phyloP scores from a whole-genome alignment of 768 basidiomycete genomes.

The Tylopilus vinaceipallidus region DNA sequence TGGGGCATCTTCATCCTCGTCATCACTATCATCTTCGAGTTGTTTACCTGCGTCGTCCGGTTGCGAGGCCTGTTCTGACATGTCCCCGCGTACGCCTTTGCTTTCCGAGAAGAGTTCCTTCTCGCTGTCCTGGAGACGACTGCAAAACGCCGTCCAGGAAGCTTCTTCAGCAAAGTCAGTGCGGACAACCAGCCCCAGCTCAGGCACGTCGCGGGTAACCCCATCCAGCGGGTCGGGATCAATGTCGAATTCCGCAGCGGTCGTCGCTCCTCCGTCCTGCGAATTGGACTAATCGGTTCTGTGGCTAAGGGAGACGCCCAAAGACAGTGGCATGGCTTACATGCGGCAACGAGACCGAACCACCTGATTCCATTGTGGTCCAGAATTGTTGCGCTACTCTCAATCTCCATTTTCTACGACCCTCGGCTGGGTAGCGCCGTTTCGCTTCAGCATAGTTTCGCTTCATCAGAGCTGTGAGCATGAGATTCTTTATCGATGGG shows the following conservation, averaged over 20 bases:
- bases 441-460: slow-evolving; percentile 45
- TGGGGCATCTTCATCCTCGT: slow-evolving; percentile 32
- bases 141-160: slow-evolving; percentile 59
- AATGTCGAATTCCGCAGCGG: slow-evolving; percentile 23
- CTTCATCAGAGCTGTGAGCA: slow-evolving; percentile 30
- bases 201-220: slow-evolving; percentile 42
- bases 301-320: neutral
- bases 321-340: slow-evolving; percentile 1
- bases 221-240: slow-evolving; percentile 59
- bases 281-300: slow-evolving; percentile 3
- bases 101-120: slow-evolving; percentile 44
- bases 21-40: slow-evolving; percentile 24
- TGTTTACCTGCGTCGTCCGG: slow-evolving; percentile 20
- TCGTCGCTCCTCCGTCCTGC: slow-evolving; percentile 19
- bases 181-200: slow-evolving; percentile 64
- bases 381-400: slow-evolving; percentile 54
- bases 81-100: slow-evolving; percentile 26
- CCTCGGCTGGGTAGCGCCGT: slow-evolving; percentile 46
- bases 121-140: slow-evolving; percentile 52
- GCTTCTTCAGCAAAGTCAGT: slow-evolving; percentile 69
- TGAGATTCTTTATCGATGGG: neutral
- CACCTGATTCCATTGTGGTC: slow-evolving; percentile 23
- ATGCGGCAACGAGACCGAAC: slow-evolving; percentile 8
- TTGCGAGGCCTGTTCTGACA: slow-evolving; percentile 15
- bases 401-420: slow-evolving; percentile 55